Base-by-base conservation (phyloP, 495 filamentous ascomycete species). In the Pseudomonodictys pantanalensis region DNA sequence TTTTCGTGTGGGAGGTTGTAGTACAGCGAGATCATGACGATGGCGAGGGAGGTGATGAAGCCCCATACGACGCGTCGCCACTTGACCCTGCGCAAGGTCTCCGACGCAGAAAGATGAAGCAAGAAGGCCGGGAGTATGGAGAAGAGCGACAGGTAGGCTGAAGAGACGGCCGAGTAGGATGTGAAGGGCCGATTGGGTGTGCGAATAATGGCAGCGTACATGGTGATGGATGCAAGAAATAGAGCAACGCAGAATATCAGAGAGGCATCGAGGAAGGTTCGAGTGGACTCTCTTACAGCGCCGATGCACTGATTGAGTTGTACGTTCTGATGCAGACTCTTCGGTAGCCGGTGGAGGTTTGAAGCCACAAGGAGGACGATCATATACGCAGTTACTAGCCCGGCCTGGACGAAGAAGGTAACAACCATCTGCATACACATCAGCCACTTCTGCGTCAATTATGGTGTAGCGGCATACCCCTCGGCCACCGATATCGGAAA, bases 181-280 rank as follows among this genome's bases (percentile, higher is more conserved):
- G 25, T 51, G 25, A 35, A 11, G 10, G 15, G 24, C 3, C 9
- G 12, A 15, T 30, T 35, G 17, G 3, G 25, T 3, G 29, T 32
- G 47, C 29, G 17, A 2, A 51, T n/a, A 6, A 15, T 20, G 10
- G 9, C 15, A 11, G 25, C 29, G 17, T 23, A 51, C 9, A 23
- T 32, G 9, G 10, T 17, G 10, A 33, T 12, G 3, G 23, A 15
- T 9, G 47, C 23, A 6, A 51, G 9, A 17, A 51, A 28, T 28
- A 51, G 12, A 15, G 24, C 24, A 7, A 51, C 12, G 8, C 17
- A 30, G 47, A 51, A 51, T 20, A 51, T 15, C 3, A 51, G 5
- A 28, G 47, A 22, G 29, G 47, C 28, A 28, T 51, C 47, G 2
- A 51, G 47, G 47, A 51, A 51, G 6, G 28, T 26, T 18, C 24